These are phyloP conservation scores for Ephemerocybe angulata DNA, from an alignment of 768 basidiomycete species.

Conservation along the genomic window DNA sequence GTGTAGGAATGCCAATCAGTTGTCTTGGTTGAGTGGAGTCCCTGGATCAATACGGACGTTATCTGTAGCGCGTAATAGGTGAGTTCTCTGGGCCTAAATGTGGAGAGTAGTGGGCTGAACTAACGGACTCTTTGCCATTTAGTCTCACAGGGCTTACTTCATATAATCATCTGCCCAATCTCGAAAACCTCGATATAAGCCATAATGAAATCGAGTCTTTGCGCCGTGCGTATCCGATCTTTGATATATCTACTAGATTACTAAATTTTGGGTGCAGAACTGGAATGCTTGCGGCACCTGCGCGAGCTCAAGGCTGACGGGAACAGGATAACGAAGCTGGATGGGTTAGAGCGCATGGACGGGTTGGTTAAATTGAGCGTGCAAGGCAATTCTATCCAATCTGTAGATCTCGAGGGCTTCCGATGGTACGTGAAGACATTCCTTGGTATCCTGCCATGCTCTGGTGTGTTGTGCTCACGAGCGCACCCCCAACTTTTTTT, in stretches of 20 bases:
- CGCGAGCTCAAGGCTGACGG: constrained; percentile 88
- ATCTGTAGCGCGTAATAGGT: constrained; percentile 76
- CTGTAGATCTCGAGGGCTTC: constrained; percentile 55
- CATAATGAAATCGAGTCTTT: constrained; percentile 86
- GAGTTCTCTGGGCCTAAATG: too few species aligned
- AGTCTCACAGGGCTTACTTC: constrained; percentile 86
- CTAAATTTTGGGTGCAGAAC: constrained; percentile 45
- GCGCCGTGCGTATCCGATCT: constrained; percentile 58
- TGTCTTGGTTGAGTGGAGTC: constrained; percentile 79
- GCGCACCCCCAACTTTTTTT: constrained; percentile 6
- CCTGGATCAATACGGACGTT: constrained; percentile 70
- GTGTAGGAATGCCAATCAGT: constrained; percentile 63
- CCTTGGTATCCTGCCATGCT: constrained; percentile 17
- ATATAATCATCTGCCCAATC: constrained; percentile 78
- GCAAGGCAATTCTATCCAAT: constrained; percentile 65
- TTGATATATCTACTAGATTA: constrained; percentile 9
- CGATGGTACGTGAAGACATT: constrained; percentile 54
- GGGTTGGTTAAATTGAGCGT: constrained; percentile 81
- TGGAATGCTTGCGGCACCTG: constrained; percentile 78
- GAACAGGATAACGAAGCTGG: constrained; percentile 70
- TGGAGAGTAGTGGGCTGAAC: neutral
- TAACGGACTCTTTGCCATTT: constrained; percentile 11
- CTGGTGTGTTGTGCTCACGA: too few species aligned
- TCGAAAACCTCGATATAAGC: constrained; percentile 90
- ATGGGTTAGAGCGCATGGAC: constrained; percentile 77